These are phyloP conservation scores for Prorocentrum cordatum DNA, from an alignment of 169 alveolate species.

Conservation along the genomic window DNA sequence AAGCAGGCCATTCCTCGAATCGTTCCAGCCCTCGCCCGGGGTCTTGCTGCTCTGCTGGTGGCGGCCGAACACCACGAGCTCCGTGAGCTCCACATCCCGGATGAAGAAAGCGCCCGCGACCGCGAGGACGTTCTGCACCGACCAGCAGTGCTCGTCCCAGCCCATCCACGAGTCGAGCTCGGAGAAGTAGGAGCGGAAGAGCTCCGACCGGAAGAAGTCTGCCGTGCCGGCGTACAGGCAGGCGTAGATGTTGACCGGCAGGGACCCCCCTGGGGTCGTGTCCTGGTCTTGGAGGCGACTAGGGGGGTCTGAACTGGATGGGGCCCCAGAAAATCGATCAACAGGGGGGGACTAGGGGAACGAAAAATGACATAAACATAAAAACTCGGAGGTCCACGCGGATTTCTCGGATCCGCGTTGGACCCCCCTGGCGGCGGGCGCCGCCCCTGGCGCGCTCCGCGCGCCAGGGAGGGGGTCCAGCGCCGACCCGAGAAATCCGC, in stretches of 20 bases:
- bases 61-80: conserved; percentile 1
- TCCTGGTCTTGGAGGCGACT: too few species aligned
- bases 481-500: too few species aligned
- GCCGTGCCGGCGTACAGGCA: neutral
- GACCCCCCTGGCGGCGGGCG: too few species aligned
- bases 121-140: neutral
- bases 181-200: neutral
- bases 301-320: too few species aligned
- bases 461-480: too few species aligned
- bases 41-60: conserved; percentile 6
- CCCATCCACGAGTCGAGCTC: conserved; percentile 2
- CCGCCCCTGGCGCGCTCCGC: too few species aligned
- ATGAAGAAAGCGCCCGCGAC: conserved; percentile 2
- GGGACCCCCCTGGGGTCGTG: neutral
- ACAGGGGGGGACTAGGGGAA: too few species aligned
- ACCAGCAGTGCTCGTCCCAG: conserved; percentile 15
- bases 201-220: conserved; percentile 4
- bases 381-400: too few species aligned
- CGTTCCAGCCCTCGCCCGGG: conserved; percentile 5
- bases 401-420: too few species aligned
- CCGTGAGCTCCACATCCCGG: neutral
- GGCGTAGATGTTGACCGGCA: conserved; percentile 6
- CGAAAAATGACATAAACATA: too few species aligned
- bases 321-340: too few species aligned
- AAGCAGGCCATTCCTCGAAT: too few species aligned